Evolutionary conservation across 2,329 filamentous ascomycete genomes (phyloP).

Genomic region (Fusarium hostae): DNA sequence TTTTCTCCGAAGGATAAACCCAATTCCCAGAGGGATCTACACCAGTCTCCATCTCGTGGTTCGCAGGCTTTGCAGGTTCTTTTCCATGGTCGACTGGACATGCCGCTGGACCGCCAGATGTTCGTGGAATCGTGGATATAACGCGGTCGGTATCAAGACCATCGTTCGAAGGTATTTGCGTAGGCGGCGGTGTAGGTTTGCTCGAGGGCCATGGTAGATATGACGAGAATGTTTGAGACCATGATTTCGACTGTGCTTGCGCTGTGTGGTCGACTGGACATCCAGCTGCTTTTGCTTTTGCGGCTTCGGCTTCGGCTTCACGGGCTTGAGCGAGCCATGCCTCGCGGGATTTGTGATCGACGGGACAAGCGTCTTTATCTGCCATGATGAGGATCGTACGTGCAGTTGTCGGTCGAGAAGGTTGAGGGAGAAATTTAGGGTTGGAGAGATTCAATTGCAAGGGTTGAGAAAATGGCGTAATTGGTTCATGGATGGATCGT

Average conservation of each 20-base stretch:
- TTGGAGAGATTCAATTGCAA: neutral
- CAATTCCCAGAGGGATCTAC: conserved; percentile 83
- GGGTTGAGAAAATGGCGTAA: conserved; percentile 31
- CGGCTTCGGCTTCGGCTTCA: conserved; percentile 58
- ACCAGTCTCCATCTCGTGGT: conserved; percentile 82
- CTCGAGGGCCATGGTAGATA: conserved; percentile 56
- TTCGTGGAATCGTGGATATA: conserved; percentile 82
- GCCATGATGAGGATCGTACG: conserved; percentile 39
- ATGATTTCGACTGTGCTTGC: conserved; percentile 50
- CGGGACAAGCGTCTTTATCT: conserved; percentile 72
- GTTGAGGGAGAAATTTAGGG: neutral
- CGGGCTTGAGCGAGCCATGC: conserved; percentile 82
- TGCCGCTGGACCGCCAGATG: conserved; percentile 52
- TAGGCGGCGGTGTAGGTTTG: conserved; percentile 30
- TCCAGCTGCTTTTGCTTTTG: conserved; percentile 45
- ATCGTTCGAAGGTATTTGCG: conserved; percentile 9
- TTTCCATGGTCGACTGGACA: conserved; percentile 55
- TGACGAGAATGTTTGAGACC: conserved; percentile 56
- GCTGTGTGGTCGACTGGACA: conserved; percentile 51
- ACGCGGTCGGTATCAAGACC: conserved; percentile 74
- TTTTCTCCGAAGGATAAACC: conserved; percentile 96
- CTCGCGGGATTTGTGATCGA: conserved; percentile 89
- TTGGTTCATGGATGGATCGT: conserved; percentile 28
- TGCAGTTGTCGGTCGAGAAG: neutral
- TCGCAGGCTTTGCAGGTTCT: conserved; percentile 59